Evolutionary conservation across 2,329 filamentous ascomycete species (phyloP), one percentile per base, ranked within the genome.

Genomic region (Rhinocladiella similis): DNA sequence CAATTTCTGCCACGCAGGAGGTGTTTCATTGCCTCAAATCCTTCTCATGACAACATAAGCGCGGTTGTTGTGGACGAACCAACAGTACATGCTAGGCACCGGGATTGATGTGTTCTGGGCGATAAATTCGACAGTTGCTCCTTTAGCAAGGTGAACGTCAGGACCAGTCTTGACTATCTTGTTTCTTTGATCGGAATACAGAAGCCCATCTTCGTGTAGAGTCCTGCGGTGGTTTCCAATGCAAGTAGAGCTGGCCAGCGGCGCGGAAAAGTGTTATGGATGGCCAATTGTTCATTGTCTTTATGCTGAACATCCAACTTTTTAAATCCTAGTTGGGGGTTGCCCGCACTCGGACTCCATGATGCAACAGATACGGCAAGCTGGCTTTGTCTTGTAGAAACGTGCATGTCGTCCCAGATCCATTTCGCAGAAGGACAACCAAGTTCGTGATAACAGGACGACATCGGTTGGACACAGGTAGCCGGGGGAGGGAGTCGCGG

Each of bases 1-100:
- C 2, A 55, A 22, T 13, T 38, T 48, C 12, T 4, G 19, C 67
- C 64, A 69, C 1, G 48, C 59, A 10, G 36, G 53, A 25, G 62
- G 53, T n/a, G 72, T 16, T 3, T 39, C 38, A 9, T 65, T 51
- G 20, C 74, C 72, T 3, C 66, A 48, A 25, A 76, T 70, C 41
- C 68, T 53, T 29, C 71, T 65, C 77, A 81, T 82, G 0, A 80
- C 68, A 42, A 81, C 79, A 60, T 78, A 78, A 0, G 74, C 68
- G 3, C 61, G 59, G 16, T 70, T 70, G 9, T 71, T 69, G 51
- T 72, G 67, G 1, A 68, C 51, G 49, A 81, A 81, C 35, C 76
- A 68, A 58, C 70, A 77, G 59, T 77, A 68, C 1, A 80, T 68
- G 9, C 71, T 70, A 2, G 79, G 78, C 0, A 80, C 73, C 3